Percentiles rank a stretch among this genome's conserved stretches.
Evolutionary conservation across 352 stramenopile species (phyloP).

Genomic region (Phytophthora megakarya): DNA sequence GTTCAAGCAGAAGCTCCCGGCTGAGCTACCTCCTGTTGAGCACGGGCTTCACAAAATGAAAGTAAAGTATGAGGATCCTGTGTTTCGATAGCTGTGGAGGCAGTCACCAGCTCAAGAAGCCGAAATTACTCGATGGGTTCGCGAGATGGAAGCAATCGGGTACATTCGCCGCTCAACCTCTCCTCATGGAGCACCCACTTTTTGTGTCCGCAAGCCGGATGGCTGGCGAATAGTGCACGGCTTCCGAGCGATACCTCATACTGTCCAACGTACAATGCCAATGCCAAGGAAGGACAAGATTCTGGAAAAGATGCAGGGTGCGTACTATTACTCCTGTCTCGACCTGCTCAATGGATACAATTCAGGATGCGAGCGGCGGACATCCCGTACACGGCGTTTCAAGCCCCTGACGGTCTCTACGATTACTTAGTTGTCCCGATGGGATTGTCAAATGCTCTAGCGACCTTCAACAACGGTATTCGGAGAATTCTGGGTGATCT

Average conservation of each 20-base stretch:
- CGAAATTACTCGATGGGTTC: neutral
- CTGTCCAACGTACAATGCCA: slow-evolving; percentile 5
- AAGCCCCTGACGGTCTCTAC: slow-evolving; percentile 1
- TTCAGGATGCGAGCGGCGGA: slow-evolving; percentile 24
- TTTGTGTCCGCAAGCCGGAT: slow-evolving; percentile 34
- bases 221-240: slow-evolving; percentile 40
- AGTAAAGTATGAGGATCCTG: neutral
- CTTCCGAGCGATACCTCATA: slow-evolving; percentile 15
- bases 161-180: slow-evolving; percentile 2
- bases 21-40: neutral
- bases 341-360: slow-evolving; percentile 29
- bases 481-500: slow-evolving; percentile 1
- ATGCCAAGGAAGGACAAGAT: slow-evolving; percentile 29
- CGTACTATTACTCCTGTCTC: slow-evolving; percentile 17
- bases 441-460: slow-evolving; percentile 22
- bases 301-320: slow-evolving; percentile 25
- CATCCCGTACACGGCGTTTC: slow-evolving; percentile 32
- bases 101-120: neutral
- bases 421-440: slow-evolving; percentile 6
- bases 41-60: neutral
- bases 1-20: slow-evolving; percentile 3
- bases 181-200: slow-evolving; percentile 12
- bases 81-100: neutral
- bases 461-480: slow-evolving; percentile 13
- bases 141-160: neutral